These are phyloP conservation scores for Sclerotinia trifoliorum DNA, from an alignment of 2,329 filamentous ascomycete genomes.

Conservation along the genomic window DNA sequence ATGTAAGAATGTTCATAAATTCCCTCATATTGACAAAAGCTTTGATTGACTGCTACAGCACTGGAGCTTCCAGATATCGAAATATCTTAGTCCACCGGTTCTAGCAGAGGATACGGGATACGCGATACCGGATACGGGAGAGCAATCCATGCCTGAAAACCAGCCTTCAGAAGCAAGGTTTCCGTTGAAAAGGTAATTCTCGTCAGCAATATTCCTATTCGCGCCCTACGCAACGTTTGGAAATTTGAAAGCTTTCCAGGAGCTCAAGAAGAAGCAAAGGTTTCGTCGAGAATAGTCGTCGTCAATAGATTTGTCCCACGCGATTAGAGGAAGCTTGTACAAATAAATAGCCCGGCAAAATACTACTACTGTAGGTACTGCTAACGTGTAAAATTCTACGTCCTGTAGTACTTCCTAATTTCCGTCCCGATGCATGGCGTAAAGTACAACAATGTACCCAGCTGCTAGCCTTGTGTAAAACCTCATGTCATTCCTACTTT, in stretches of 20 bases:
- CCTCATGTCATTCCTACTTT: background rate
- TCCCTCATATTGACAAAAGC: background rate
- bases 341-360: background rate
- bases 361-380: background rate
- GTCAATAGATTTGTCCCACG: background rate
- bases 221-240: background rate
- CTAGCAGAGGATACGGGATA: background rate
- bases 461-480: slow-evolving; percentile 1
- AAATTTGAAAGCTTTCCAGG: background rate
- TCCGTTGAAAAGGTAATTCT: background rate
- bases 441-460: background rate
- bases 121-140: too few relatives aligned
- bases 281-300: background rate
- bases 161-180: background rate
- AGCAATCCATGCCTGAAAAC: background rate
- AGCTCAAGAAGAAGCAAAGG: background rate
- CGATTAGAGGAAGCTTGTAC: background rate
- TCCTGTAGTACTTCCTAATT: slow-evolving; percentile 12
- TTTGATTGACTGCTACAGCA: background rate
- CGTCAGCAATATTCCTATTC: too few relatives aligned
- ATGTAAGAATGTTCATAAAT: background rate
- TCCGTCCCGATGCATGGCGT: background rate
- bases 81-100: background rate
- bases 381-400: slow-evolving; percentile 5
- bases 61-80: background rate